Percentiles rank a stretch among this genome's conserved stretches.
Conservation (phyloP, 305 asterid species). For the Fraxinus ornus region DNA sequence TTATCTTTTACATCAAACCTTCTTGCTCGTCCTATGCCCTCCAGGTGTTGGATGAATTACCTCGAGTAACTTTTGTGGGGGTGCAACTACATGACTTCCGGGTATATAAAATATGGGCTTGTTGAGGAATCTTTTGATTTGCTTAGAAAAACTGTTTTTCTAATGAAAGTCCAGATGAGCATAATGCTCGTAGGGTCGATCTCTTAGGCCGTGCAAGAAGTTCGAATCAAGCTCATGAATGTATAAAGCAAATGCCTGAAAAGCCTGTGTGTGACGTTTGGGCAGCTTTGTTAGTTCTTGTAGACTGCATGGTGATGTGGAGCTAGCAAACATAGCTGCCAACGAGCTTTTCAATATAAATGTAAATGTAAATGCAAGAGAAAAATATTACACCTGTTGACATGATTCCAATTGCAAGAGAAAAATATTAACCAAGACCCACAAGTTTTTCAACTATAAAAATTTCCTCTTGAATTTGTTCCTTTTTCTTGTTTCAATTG, state of each 20-base stretch:
- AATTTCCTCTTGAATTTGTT: neutral
- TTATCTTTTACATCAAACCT: no score
- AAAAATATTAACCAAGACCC: neutral
- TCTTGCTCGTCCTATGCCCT: no score
- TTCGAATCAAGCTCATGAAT: constrained; percentile 45
- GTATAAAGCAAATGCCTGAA: constrained; percentile 59
- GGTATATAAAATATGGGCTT: neutral
- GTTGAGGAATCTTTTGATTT: no score
- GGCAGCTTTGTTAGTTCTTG: constrained; percentile 85
- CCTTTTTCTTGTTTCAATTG: neutral
- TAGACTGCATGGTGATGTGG: constrained; percentile 77
- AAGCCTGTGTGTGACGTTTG: constrained; percentile 80
- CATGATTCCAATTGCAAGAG: neutral
- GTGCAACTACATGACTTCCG: neutral
- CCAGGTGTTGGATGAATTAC: neutral
- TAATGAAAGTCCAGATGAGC: no score
- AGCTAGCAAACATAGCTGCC: constrained; percentile 72
- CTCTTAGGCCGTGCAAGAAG: no score
- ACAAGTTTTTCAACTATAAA: neutral
- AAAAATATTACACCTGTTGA: neutral
- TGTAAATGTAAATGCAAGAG: neutral
- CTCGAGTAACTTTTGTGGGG: neutral
- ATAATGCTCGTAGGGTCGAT: no score
- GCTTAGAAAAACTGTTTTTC: no score
- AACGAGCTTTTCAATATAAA: constrained; percentile 53